These are phyloP conservation scores for Anacardium occidentale DNA, from an alignment of 345 rosid species.

Conservation along the genomic window DNA sequence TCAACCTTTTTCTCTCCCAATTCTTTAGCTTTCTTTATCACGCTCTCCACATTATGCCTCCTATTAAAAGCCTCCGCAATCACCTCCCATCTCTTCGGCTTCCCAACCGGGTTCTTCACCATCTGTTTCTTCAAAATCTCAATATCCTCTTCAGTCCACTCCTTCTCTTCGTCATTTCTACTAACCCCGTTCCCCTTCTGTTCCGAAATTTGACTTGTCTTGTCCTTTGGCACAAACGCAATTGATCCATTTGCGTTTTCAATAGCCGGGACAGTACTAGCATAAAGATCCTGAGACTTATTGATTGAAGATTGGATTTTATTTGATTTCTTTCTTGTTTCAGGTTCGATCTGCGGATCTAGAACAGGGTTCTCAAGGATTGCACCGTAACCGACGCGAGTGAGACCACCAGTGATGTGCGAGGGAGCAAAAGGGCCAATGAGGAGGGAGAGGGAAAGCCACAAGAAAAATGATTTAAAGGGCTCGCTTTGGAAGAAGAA, in stretches of 20 bases:
- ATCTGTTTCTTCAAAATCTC: slow-evolving; percentile 76
- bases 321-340: slow-evolving; percentile 39
- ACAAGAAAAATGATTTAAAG: slow-evolving; percentile 55
- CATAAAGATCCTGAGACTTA: not conserved
- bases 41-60: slow-evolving; percentile 60
- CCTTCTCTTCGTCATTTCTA: slow-evolving; percentile 40
- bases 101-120: slow-evolving; percentile 79
- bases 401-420: slow-evolving; percentile 68
- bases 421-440: slow-evolving; percentile 73
- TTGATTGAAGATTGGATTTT: slow-evolving; percentile 25
- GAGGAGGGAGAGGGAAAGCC: slow-evolving; percentile 68
- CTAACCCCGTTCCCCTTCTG: slow-evolving; percentile 26
- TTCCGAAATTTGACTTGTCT: slow-evolving; percentile 26
- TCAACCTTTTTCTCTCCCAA: slow-evolving; percentile 65
- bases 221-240: slow-evolving; percentile 30
- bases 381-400: slow-evolving; percentile 80
- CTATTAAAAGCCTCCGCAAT: slow-evolving; percentile 72
- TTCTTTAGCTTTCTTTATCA: slow-evolving; percentile 78
- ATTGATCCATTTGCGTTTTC: slow-evolving; percentile 13
- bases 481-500: slow-evolving; percentile 69
- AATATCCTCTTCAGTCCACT: slow-evolving; percentile 75
- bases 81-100: slow-evolving; percentile 81
- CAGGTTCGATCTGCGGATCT: slow-evolving; percentile 45
- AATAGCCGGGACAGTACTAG: not conserved
- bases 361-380: slow-evolving; percentile 39